Conservation (phyloP, 257 asterid genomes). For the Schizonepeta tenuifolia region DNA sequence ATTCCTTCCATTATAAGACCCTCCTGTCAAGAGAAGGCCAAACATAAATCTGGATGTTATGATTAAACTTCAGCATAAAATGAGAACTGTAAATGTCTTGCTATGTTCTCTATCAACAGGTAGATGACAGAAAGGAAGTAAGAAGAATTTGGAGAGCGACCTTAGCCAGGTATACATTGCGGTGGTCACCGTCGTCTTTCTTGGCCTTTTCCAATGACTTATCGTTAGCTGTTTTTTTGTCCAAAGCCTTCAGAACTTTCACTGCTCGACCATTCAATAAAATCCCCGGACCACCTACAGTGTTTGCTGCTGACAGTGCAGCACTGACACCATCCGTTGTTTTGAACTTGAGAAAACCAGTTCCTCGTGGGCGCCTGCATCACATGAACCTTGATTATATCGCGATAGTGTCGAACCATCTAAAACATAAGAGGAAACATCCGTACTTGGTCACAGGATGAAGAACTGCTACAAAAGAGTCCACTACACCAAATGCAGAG, state of each 20-base stretch:
- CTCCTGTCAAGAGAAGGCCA: constrained; percentile 60
- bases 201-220: constrained; percentile 81
- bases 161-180: constrained; percentile 91
- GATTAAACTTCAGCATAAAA: not conserved
- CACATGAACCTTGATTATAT: constrained; percentile 15
- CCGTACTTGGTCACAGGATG: constrained; percentile 86
- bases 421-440: not conserved
- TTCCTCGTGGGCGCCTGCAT: constrained; percentile 91
- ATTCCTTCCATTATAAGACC: constrained; percentile 83
- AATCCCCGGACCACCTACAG: constrained; percentile 65
- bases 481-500: constrained; percentile 82
- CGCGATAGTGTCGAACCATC: constrained; percentile 16
- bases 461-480: constrained; percentile 80
- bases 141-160: constrained; percentile 44
- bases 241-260: constrained; percentile 82
- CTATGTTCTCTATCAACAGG: constrained; percentile 12
- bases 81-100: not conserved
- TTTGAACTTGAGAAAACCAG: constrained; percentile 94
- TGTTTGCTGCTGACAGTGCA: constrained; percentile 71
- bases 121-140: constrained; percentile 17
- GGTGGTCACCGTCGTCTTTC: constrained; percentile 71
- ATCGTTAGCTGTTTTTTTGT: constrained; percentile 77
- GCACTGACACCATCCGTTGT: constrained; percentile 69
- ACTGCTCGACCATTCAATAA: constrained; percentile 78
- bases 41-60: constrained; percentile 24